Evolutionary conservation across 208 protist genomes (phyloP), one percentile per base, ranked within the genome.

Genomic region (Trypanosoma conorhini): DNA sequence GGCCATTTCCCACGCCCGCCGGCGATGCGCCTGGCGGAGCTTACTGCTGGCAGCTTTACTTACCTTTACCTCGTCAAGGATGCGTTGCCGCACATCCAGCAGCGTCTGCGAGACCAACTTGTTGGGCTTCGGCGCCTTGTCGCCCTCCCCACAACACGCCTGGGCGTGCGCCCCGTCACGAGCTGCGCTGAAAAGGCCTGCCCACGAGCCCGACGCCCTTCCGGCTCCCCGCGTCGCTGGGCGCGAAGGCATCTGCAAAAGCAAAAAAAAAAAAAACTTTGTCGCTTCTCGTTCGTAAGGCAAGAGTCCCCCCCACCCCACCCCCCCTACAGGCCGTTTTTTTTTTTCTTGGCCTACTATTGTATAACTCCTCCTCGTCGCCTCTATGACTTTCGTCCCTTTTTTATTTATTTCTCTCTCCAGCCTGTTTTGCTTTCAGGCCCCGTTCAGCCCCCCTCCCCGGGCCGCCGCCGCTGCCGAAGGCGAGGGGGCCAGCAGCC

Each of bases 1-100:
- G 3, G 85, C 83, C 44, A 92, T 86, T 24, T 59, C 51, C 74
- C 88, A 73, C 24, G 84, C 80, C 9, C 86, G 81, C 68, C 83
- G 67, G n/a, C 82, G 85, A 77, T 93, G 87, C 5, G 72, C 65
- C 46, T 88, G 72, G 22, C 89, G 74, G 61, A 68, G 3, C 26
- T 54, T 28, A n/a, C 59, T 46, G n/a, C 57, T 24, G 26, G 55
- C 66, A 46, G 60, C 54, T 44, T 77, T 67, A 15, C 62, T 67
- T 19, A 70, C 73, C 26, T 62, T 66, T 30, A 77, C 54, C 30
- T 75, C 76, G 13, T 76, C 81, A 26, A 93, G 70, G 57, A 93
- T 85, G 44, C 85, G 80, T 22, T 70, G 56, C 26, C 81, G 80
- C 52, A 91, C 67, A 35, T 82, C 76, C 35, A 74, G 57, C 38